Conservation (phyloP, 192 early-diverging fungal species). For the Rhizophagus clarus region DNA sequence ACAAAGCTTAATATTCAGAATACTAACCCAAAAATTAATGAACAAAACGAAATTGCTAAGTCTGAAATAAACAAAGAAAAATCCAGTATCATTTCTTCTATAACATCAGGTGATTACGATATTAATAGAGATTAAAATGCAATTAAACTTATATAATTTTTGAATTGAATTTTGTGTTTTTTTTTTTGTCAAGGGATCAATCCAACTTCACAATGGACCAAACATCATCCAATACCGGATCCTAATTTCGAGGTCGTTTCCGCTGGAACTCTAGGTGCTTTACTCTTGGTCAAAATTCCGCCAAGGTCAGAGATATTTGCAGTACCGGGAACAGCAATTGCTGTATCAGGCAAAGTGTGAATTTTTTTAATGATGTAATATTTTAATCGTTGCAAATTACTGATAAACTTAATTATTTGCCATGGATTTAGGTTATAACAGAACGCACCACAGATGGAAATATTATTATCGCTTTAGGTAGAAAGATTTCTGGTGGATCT, state of each 20-base stretch:
- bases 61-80: neutral
- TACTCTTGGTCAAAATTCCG: conserved; percentile 51
- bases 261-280: conserved; percentile 44
- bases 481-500: conserved; percentile 37
- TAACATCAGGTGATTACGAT: neutral
- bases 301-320: conserved; percentile 57
- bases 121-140: neutral
- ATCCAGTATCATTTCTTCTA: neutral
- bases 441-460: conserved; percentile 38
- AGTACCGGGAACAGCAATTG: conserved; percentile 53
- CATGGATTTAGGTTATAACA: conserved; percentile 28
- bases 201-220: conserved; percentile 43
- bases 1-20: neutral
- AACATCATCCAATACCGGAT: conserved; percentile 45
- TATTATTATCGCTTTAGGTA: conserved; percentile 35
- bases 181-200: conserved; percentile 37
- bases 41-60: neutral
- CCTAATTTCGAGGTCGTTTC: conserved; percentile 59
- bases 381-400: neutral
- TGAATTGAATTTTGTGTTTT: neutral
- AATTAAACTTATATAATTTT: neutral
- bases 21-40: neutral
- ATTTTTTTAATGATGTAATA: neutral
- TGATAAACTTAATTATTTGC: neutral
- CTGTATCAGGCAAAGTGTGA: conserved; percentile 51